Evolutionary conservation across 75 land plant genomes (phyloP).

Genomic region (Sequoiadendron giganteum): DNA sequence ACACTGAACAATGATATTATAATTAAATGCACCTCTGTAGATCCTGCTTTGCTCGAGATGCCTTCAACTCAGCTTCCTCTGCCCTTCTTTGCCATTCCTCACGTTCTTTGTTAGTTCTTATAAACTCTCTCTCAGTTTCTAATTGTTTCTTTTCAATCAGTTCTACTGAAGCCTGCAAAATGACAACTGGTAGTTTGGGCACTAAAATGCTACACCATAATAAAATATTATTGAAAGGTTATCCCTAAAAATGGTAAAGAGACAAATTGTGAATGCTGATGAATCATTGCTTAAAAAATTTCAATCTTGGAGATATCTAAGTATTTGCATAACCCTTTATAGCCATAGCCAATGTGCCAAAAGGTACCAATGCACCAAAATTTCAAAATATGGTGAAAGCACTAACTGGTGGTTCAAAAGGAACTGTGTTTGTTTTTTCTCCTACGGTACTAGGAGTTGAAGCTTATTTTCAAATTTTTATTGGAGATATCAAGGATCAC

Average conservation of each 20-base stretch:
- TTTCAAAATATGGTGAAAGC: not conserved
- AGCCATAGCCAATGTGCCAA: too few species aligned
- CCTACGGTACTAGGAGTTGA: not conserved
- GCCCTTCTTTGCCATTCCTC: conserved; percentile 11
- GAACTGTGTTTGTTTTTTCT: too few species aligned
- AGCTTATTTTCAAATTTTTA: not conserved
- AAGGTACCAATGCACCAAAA: not conserved
- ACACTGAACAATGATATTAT: not conserved
- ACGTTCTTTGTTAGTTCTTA: not conserved
- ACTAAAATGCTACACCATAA: not conserved
- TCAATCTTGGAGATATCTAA: not conserved
- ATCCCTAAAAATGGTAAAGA: not conserved
- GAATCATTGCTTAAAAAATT: not conserved
- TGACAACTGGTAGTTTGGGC: not conserved
- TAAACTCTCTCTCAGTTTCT: not conserved
- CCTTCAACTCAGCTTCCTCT: conserved; percentile 21
- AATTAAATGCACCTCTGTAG: conserved; percentile 62
- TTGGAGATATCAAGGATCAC: not conserved
- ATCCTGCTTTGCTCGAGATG: conserved; percentile 53
- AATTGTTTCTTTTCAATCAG: not conserved
- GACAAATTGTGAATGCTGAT: not conserved
- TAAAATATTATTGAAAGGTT: not conserved
- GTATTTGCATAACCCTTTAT: not conserved
- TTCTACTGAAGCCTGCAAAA: not conserved
- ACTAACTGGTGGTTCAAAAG: not conserved